Conservation (phyloP, 768 basidiomycete species). For the Calocybe cyanea region DNA sequence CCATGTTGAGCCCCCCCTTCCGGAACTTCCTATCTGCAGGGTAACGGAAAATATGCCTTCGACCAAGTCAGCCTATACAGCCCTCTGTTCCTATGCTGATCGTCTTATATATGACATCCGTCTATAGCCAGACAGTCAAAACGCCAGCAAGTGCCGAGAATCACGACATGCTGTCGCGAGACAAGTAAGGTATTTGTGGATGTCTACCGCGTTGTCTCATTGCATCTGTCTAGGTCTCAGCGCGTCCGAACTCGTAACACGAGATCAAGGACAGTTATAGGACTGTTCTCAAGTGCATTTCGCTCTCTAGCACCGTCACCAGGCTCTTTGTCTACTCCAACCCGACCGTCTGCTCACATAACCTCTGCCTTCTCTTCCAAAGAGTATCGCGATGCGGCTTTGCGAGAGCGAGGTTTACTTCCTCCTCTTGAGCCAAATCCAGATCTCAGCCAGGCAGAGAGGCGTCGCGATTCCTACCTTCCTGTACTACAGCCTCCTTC, state of each 20-base stretch:
- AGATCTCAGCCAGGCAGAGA: slow-evolving; percentile 39
- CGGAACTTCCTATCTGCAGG: not conserved
- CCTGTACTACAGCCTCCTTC: slow-evolving; percentile 26
- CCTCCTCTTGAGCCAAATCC: slow-evolving; percentile 42
- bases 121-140: slow-evolving; percentile 2
- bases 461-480: slow-evolving; percentile 30
- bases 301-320: slow-evolving; percentile 12
- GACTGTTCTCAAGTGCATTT: slow-evolving; percentile 31
- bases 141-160: slow-evolving; percentile 3
- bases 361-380: slow-evolving; percentile 23
- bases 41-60: slow-evolving; percentile 3
- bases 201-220: not conserved
- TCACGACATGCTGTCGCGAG: not conserved
- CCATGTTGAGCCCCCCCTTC: slow-evolving; percentile 6
- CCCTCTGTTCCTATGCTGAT: not conserved
- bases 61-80: slow-evolving; percentile 8
- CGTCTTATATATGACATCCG: no score
- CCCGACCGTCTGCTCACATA: slow-evolving; percentile 15
- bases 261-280: slow-evolving; percentile 29
- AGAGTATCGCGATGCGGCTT: slow-evolving; percentile 49
- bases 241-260: slow-evolving; percentile 16
- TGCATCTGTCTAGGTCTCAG: slow-evolving; percentile 6
- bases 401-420: slow-evolving; percentile 56
- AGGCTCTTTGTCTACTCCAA: slow-evolving; percentile 6
- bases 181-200: slow-evolving; percentile 4